These are phyloP conservation scores for Aristolochia contorta DNA, from an alignment of 164 flowering plant genomes.

Conservation along the genomic window DNA sequence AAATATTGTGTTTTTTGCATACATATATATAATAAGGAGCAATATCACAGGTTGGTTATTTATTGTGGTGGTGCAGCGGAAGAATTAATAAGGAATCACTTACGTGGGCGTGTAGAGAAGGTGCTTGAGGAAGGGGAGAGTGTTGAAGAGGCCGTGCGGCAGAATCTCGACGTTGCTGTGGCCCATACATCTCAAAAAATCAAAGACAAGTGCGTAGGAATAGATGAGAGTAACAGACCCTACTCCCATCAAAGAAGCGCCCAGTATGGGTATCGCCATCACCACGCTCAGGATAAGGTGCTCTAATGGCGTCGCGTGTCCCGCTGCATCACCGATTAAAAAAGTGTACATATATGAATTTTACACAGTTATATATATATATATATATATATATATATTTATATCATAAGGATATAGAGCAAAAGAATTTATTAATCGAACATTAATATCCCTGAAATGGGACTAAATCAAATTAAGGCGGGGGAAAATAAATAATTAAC, in stretches of 20 bases:
- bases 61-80: too few relatives aligned
- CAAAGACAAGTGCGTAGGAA: conserved; percentile 50
- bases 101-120: conserved; percentile 76
- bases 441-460: too few relatives aligned
- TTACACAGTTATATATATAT: background rate
- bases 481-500: too few relatives aligned
- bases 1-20: too few relatives aligned
- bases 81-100: conserved; percentile 12
- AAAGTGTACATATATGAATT: background rate
- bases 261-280: conserved; percentile 51
- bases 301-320: conserved; percentile 60
- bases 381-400: too few relatives aligned
- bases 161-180: conserved; percentile 65
- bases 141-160: conserved; percentile 41
- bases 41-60: too few relatives aligned
- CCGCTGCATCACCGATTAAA: conserved; percentile 43
- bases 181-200: conserved; percentile 71
- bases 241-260: conserved; percentile 36
- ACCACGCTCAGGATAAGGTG: conserved; percentile 43
- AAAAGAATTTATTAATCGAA: too few relatives aligned
- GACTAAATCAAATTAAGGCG: too few relatives aligned
- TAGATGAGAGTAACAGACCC: conserved; percentile 50
- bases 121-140: conserved; percentile 54
- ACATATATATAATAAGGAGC: too few relatives aligned
- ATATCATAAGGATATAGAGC: too few relatives aligned